Percentiles rank a stretch among this genome's conserved stretches.
Evolutionary conservation across 2,329 filamentous ascomycete genomes (phyloP).

Genomic region (Botryotinia narcissicola): DNA sequence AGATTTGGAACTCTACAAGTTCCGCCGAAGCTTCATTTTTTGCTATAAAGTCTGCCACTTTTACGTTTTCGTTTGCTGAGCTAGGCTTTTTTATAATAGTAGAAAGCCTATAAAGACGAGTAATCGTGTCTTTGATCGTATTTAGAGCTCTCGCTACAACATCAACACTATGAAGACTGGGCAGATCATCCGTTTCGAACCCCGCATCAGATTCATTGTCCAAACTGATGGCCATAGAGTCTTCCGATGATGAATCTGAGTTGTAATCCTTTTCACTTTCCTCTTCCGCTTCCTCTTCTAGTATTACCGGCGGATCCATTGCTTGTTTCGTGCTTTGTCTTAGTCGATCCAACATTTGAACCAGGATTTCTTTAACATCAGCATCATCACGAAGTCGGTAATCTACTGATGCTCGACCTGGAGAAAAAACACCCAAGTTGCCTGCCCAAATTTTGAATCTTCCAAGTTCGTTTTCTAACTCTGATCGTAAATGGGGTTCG

Average conservation of each 20-base stretch:
- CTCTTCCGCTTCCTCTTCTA: not conserved
- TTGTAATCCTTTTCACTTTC: not conserved
- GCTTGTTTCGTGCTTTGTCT: slow-evolving; percentile 14
- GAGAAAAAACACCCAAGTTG: not conserved
- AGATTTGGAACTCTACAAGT: not conserved
- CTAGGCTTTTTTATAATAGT: not conserved
- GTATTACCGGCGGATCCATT: slow-evolving; percentile 4
- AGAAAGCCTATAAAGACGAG: slow-evolving; percentile 4
- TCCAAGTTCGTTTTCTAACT: slow-evolving; percentile 6
- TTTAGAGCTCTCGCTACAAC: not conserved
- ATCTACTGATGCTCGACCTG: slow-evolving; percentile 6
- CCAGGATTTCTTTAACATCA: slow-evolving; percentile 1
- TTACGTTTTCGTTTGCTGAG: slow-evolving; percentile 6
- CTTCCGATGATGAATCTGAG: not conserved
- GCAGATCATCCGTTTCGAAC: not conserved
- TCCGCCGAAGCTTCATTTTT: not conserved
- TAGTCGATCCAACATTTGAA: slow-evolving; percentile 7
- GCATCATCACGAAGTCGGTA: slow-evolving; percentile 11
- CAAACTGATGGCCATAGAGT: slow-evolving; percentile 15
- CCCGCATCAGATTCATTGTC: not conserved
- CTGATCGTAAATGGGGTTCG: slow-evolving; percentile 11
- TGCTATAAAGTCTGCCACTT: slow-evolving; percentile 7
- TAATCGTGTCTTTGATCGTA: slow-evolving; percentile 6
- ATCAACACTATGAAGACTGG: not conserved
- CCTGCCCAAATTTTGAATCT: slow-evolving; percentile 14